These are phyloP conservation scores for Hypoxylon sp. DNA, from an alignment of 2,329 filamentous ascomycete genomes.

Conservation along the genomic window DNA sequence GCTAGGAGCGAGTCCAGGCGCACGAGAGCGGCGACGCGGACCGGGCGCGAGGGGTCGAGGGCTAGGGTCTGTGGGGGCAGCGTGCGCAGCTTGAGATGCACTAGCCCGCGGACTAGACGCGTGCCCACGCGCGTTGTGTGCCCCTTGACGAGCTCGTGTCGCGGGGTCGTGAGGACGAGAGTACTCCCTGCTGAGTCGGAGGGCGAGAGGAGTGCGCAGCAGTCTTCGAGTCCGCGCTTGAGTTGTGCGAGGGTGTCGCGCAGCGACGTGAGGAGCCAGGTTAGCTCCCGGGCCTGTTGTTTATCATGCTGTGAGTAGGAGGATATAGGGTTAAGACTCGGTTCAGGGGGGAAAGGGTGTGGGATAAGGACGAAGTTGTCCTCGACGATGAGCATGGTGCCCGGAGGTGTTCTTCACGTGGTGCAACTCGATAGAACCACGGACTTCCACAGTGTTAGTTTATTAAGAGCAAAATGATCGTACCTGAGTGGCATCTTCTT, in stretches of 20 bases:
- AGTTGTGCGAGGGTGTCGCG: slow-evolving; percentile 65
- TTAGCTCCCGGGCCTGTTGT: slow-evolving; percentile 63
- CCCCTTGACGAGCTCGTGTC: slow-evolving; percentile 92
- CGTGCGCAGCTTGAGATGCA: slow-evolving; percentile 82
- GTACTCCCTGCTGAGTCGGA: slow-evolving; percentile 88
- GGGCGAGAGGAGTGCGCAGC: slow-evolving; percentile 87
- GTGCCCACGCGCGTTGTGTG: slow-evolving; percentile 91
- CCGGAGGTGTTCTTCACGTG: slow-evolving; percentile 1
- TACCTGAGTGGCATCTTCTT: slow-evolving; percentile 67
- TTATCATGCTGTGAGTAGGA: slow-evolving; percentile 35
- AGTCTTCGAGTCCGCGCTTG: slow-evolving; percentile 84
- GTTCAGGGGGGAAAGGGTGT: slow-evolving; percentile 19
- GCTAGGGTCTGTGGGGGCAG: slow-evolving; percentile 68
- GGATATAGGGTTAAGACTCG: background rate
- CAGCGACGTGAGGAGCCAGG: slow-evolving; percentile 69
- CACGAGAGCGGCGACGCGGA: slow-evolving; percentile 78
- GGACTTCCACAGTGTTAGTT: background rate
- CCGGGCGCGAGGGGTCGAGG: slow-evolving; percentile 64
- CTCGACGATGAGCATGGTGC: slow-evolving; percentile 53
- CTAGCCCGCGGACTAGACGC: slow-evolving; percentile 89
- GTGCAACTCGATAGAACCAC: background rate
- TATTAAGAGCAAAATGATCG: slow-evolving; percentile 36
- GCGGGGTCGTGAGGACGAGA: slow-evolving; percentile 87
- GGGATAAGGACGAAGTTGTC: slow-evolving; percentile 50
- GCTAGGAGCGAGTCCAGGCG: slow-evolving; percentile 83